Percentiles rank a stretch among this genome's conserved stretches.
Evolutionary conservation across 805 yeast species (phyloP).

Genomic region (Teunomyces panamensis): DNA sequence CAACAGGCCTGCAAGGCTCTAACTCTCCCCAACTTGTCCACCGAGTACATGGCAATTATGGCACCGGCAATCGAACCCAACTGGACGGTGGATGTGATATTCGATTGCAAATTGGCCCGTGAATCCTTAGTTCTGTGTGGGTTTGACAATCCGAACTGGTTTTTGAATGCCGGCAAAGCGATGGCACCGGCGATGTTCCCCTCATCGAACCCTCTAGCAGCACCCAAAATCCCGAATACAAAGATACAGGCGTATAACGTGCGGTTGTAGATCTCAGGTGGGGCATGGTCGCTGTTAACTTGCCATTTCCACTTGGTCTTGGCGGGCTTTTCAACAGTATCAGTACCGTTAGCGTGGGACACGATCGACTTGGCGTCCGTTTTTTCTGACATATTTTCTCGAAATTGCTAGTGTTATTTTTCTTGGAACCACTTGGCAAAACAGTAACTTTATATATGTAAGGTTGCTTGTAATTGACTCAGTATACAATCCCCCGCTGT

Average conservation of each 20-base stretch:
- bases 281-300: slow-evolving; percentile 15
- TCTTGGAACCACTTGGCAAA: neutral
- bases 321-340: neutral
- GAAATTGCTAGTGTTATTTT: neutral
- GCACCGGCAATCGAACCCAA: slow-evolving; percentile 23
- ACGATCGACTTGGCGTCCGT: neutral
- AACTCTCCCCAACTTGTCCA: slow-evolving; percentile 20
- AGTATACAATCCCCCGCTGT: no score
- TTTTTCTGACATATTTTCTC: neutral
- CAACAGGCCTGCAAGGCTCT: slow-evolving; percentile 20
- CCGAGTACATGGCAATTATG: slow-evolving; percentile 22
- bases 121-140: slow-evolving; percentile 11
- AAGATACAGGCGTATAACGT: slow-evolving; percentile 18
- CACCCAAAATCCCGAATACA: slow-evolving; percentile 21
- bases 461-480: neutral
- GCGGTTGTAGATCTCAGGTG: slow-evolving; percentile 20
- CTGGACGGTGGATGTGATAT: slow-evolving; percentile 24
- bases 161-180: slow-evolving; percentile 16
- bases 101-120: slow-evolving; percentile 20
- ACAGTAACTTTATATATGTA: neutral
- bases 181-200: slow-evolving; percentile 21
- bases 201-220: slow-evolving; percentile 24
- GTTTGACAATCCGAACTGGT: slow-evolving; percentile 16
- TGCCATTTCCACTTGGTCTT: slow-evolving; percentile 15
- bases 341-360: neutral